Evolutionary conservation across 352 stramenopile species (phyloP).

Genomic region (Phytopythium aichiense): DNA sequence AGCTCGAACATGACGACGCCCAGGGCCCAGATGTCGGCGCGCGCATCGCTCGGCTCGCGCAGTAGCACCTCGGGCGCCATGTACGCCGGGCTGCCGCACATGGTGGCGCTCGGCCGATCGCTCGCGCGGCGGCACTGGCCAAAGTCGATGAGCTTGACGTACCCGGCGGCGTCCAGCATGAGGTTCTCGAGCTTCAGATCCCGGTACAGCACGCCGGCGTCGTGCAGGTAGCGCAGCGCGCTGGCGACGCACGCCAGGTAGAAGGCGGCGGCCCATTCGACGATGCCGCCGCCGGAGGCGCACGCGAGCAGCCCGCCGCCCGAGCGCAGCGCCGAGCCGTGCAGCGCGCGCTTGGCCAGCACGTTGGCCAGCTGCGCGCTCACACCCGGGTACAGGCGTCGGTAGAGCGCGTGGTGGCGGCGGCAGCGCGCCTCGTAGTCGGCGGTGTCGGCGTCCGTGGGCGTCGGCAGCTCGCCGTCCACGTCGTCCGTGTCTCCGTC

Average conservation of each 20-base stretch:
- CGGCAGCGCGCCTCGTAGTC: not conserved
- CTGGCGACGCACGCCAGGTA: constrained; percentile 89
- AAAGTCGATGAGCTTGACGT: constrained; percentile 84
- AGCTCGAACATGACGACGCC: constrained; percentile 90
- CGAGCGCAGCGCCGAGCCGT: too few species aligned
- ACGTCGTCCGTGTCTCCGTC: too few species aligned
- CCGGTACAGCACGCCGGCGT: constrained; percentile 69
- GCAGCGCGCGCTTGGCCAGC: constrained; percentile 8
- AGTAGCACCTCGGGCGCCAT: constrained; percentile 78
- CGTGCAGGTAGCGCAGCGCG: constrained; percentile 75
- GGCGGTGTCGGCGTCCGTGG: too few species aligned
- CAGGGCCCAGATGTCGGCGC: constrained; percentile 76
- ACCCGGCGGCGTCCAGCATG: constrained; percentile 85
- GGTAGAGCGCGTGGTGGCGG: too few species aligned
- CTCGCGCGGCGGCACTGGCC: constrained; percentile 20
- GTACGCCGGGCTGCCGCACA: constrained; percentile 82
- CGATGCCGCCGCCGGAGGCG: not conserved
- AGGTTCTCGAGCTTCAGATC: constrained; percentile 92
- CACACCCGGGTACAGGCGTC: too few species aligned
- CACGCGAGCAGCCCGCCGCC: too few species aligned
- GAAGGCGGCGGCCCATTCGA: constrained; percentile 69
- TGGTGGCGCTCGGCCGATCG: constrained; percentile 45
- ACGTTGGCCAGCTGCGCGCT: constrained; percentile 13
- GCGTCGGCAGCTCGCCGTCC: too few species aligned
- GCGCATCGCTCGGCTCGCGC: constrained; percentile 52